phyloP scores from a whole-genome alignment of 164 flowering plant species.

The Sedum album region DNA sequence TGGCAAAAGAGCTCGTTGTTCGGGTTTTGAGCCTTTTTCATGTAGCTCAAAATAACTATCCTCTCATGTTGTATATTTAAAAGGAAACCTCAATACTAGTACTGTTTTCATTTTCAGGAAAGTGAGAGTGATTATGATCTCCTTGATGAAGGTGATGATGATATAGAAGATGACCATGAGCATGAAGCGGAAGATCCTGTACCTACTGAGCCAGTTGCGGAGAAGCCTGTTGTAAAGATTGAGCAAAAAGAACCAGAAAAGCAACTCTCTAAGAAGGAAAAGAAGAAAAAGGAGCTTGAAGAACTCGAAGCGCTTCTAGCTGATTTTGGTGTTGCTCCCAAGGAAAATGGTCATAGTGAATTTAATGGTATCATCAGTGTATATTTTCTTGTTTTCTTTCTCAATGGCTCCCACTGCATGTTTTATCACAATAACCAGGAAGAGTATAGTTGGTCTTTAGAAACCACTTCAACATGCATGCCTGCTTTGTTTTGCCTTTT shows the following conservation, averaged over 20 bases:
- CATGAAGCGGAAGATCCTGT: conserved; percentile 37
- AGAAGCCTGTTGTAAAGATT: conserved; percentile 39
- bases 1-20: no score
- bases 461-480: not conserved
- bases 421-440: no score
- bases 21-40: not conserved
- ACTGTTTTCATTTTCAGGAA: conserved; percentile 6
- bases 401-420: not conserved
- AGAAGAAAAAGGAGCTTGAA: conserved; percentile 78
- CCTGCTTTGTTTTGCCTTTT: not conserved
- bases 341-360: conserved; percentile 20
- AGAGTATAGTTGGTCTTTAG: not conserved
- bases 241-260: conserved; percentile 65
- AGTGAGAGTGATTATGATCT: conserved; percentile 10
- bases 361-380: conserved; percentile 18
- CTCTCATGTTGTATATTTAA: not conserved
- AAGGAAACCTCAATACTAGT: not conserved
- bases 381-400: not conserved
- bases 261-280: conserved; percentile 89
- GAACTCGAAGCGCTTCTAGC: conserved; percentile 86
- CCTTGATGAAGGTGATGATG: conserved; percentile 13
- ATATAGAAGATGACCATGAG: conserved; percentile 9
- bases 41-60: not conserved
- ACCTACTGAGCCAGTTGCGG: conserved; percentile 31
- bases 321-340: conserved; percentile 51